phyloP scores from a whole-genome alignment of 164 flowering plant genomes.

The Vitis cinerea region DNA sequence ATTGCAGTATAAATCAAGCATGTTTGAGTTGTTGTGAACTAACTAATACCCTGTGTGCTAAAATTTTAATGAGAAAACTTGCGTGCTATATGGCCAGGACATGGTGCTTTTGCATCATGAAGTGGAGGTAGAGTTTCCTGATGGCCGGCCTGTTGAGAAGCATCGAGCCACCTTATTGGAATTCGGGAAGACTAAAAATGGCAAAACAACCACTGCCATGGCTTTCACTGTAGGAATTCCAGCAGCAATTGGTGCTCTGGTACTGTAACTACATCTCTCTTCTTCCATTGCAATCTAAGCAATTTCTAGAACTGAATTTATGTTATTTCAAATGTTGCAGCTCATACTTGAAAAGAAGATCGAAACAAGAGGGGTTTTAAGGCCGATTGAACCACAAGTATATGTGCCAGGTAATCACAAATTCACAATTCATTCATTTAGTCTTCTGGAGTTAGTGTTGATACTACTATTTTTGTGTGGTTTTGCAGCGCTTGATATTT shows the following conservation, averaged over 20 bases:
- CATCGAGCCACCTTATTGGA: conserved; percentile 75
- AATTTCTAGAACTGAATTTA: background rate
- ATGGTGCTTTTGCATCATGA: conserved; percentile 96
- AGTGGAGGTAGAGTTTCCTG: conserved; percentile 72
- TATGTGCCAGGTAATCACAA: conserved; percentile 69
- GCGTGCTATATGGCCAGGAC: conserved; percentile 46
- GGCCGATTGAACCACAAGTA: conserved; percentile 86
- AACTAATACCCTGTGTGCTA: background rate
- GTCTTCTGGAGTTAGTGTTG: background rate
- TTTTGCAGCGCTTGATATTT: conserved; percentile 69
- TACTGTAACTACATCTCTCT: conserved; percentile 17
- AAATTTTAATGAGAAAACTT: background rate
- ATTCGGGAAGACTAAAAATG: conserved; percentile 62
- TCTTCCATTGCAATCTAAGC: background rate
- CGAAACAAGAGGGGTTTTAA: conserved; percentile 65
- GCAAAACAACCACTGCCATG: conserved; percentile 75
- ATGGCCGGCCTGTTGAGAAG: conserved; percentile 49
- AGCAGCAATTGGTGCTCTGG: conserved; percentile 94
- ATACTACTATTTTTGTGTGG: conserved; percentile 6
- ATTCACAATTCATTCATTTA: background rate
- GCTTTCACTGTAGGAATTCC: conserved; percentile 93
- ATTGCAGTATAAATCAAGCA: no score
- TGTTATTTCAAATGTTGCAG: conserved; percentile 35
- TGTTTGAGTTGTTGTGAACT: no score
- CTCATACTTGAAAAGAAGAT: conserved; percentile 74